Conservation (phyloP, 2,329 filamentous ascomycete genomes). For the Cercospora beticola region DNA sequence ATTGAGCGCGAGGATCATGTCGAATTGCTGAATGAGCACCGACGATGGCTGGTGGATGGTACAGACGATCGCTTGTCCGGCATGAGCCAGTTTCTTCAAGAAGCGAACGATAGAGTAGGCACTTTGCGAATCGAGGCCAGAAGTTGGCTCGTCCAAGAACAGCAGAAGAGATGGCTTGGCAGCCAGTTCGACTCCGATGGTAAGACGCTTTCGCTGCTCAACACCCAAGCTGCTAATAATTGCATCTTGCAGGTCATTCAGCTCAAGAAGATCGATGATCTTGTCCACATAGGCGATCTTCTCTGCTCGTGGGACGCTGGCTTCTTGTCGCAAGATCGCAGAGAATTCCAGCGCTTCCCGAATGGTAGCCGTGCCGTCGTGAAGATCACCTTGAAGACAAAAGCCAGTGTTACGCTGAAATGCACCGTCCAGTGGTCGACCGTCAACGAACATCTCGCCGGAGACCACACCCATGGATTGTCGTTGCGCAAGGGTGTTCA, state of each 20-base stretch:
- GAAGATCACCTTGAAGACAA: constrained; percentile 70
- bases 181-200: constrained; percentile 71
- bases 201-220: constrained; percentile 69
- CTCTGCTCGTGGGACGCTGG: constrained; percentile 54
- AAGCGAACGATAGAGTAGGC: constrained; percentile 68
- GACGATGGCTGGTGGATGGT: constrained; percentile 73
- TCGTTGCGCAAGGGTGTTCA: constrained; percentile 75
- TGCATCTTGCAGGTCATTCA: constrained; percentile 66
- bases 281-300: constrained; percentile 67
- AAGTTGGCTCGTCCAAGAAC: constrained; percentile 72
- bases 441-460: constrained; percentile 73
- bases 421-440: constrained; percentile 58
- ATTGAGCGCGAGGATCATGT: constrained; percentile 69
- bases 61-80: constrained; percentile 70
- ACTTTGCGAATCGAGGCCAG: constrained; percentile 67
- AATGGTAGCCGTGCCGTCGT: constrained; percentile 66
- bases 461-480: constrained; percentile 63
- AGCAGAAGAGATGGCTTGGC: constrained; percentile 67
- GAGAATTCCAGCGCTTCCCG: constrained; percentile 69
- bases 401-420: constrained; percentile 71
- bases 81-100: constrained; percentile 64
- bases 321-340: constrained; percentile 62
- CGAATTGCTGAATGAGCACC: constrained; percentile 69
- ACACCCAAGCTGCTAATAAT: constrained; percentile 64
- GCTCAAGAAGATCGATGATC: constrained; percentile 64